These are phyloP conservation scores for Lachnellula cervina DNA, from an alignment of 2,329 filamentous ascomycete genomes.

Conservation along the genomic window DNA sequence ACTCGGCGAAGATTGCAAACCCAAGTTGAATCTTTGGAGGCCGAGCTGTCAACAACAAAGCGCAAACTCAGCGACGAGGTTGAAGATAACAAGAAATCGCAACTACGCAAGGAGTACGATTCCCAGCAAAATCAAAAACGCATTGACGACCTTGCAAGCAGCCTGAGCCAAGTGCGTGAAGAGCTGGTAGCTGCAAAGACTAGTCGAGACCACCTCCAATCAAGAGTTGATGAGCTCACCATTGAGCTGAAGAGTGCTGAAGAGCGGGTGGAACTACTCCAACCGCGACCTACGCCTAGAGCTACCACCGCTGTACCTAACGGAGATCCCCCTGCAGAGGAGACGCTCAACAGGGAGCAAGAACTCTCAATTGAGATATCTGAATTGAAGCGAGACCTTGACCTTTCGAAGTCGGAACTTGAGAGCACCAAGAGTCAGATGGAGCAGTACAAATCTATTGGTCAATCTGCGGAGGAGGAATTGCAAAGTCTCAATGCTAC, in stretches of 20 bases:
- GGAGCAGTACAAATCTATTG: constrained; percentile 84
- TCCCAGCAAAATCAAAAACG: constrained; percentile 82
- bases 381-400: constrained; percentile 81
- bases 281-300: constrained; percentile 69
- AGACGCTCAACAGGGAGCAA: constrained; percentile 63
- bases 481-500: constrained; percentile 73
- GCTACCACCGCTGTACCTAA: constrained; percentile 41
- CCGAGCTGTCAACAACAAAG: constrained; percentile 72
- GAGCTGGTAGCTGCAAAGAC: constrained; percentile 84
- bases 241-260: constrained; percentile 86
- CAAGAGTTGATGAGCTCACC: constrained; percentile 80
- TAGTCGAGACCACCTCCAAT: constrained; percentile 81
- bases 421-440: constrained; percentile 75
- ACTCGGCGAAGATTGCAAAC: constrained; percentile 72
- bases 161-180: constrained; percentile 74
- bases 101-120: constrained; percentile 85
- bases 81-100: constrained; percentile 78
- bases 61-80: constrained; percentile 77
- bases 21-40: constrained; percentile 73
- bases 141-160: constrained; percentile 84
- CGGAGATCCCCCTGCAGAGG: constrained; percentile 45
- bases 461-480: constrained; percentile 81
- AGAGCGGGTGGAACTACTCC: constrained; percentile 76
- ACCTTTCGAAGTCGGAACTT: constrained; percentile 73
- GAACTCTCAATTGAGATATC: constrained; percentile 79